Conservation (phyloP, 2,329 filamentous ascomycete genomes). For the Zarea fungicola region DNA sequence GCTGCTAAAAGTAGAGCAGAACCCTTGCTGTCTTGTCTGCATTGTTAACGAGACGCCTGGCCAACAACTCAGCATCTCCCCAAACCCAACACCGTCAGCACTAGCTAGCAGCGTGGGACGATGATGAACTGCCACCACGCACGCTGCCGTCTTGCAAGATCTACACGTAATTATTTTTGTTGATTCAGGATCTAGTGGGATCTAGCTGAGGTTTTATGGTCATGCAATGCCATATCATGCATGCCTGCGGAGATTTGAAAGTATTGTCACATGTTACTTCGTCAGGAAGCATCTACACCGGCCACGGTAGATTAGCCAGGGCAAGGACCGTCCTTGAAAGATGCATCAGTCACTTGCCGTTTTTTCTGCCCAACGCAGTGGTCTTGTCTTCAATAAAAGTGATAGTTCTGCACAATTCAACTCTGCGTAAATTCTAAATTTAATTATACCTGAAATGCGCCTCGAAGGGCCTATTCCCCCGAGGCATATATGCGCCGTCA, state of each 20-base stretch:
- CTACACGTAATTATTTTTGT: neutral
- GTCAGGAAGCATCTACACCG: no score
- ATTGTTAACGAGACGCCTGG: neutral
- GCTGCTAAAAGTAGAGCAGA: no score
- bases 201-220: no score
- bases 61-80: neutral
- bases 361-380: neutral
- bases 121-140: slow-evolving; percentile 9
- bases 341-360: no score
- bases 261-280: no score
- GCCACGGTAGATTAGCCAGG: no score
- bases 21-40: neutral
- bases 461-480: neutral
- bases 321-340: no score
- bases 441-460: neutral
- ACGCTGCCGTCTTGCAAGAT: neutral
- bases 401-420: neutral
- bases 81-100: slow-evolving; percentile 5
- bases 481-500: neutral
- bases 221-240: no score
- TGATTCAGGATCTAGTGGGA: no score
- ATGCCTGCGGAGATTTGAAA: no score
- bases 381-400: neutral
- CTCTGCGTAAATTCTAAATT: neutral
- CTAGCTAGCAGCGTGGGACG: slow-evolving; percentile 1